A percentile compares a stretch with the other conserved stretches of the same genome.
Conservation (phyloP, 192 early-diverging fungal genomes). For the Umbelopsis vinacea region DNA sequence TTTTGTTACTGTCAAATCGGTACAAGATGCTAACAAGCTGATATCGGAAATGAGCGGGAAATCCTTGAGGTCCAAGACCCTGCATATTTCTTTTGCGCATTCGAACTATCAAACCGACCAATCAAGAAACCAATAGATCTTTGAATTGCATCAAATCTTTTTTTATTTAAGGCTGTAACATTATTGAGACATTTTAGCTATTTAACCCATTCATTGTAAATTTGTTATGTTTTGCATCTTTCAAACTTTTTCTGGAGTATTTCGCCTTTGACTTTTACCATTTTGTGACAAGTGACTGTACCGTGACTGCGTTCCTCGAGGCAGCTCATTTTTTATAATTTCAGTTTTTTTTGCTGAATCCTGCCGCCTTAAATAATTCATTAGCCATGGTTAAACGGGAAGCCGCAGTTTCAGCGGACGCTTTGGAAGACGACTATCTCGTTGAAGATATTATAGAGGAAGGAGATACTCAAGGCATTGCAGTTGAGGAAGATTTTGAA, state of each 20-base stretch:
- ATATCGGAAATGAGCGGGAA: conserved; percentile 2
- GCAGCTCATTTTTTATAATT: no score
- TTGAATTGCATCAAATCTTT: neutral
- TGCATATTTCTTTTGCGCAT: conserved; percentile 15
- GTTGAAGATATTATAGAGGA: conserved; percentile 44
- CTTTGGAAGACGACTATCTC: conserved; percentile 55
- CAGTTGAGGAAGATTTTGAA: conserved; percentile 25
- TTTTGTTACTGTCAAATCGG: neutral
- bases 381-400: conserved; percentile 10
- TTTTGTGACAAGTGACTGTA: no score
- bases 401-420: conserved; percentile 47
- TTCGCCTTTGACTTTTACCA: no score
- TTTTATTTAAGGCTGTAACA: neutral
- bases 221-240: no score
- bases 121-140: neutral
- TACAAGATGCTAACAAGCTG: neutral
- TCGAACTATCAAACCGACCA: neutral
- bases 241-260: no score
- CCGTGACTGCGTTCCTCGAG: no score
- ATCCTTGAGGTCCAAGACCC: neutral
- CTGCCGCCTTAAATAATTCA: neutral
- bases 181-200: neutral
- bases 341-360: no score
- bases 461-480: conserved; percentile 36
- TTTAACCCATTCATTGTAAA: no score